phyloP scores from a whole-genome alignment of 192 early-diverging fungal genomes.

The Mortierella hygrophila region DNA sequence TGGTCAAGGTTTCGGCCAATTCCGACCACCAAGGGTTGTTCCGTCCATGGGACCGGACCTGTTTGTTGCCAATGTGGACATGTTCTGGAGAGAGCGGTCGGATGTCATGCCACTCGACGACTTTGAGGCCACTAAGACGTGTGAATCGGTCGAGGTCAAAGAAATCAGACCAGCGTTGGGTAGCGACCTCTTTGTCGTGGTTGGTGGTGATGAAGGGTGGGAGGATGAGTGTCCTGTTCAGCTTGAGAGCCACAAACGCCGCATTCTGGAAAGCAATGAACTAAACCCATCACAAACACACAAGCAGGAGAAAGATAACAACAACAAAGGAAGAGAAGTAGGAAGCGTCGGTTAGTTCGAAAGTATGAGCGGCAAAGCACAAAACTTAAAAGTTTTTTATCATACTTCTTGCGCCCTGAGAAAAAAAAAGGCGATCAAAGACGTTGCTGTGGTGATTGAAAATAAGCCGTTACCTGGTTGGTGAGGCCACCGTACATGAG shows the following conservation, averaged over 20 bases:
- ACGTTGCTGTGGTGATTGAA: background rate
- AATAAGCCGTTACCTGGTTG: constrained; percentile 30
- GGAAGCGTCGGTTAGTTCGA: background rate
- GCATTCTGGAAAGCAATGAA: constrained; percentile 50
- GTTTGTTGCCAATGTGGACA: constrained; percentile 16
- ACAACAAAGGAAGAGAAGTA: background rate
- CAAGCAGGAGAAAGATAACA: background rate
- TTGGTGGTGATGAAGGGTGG: constrained; percentile 45
- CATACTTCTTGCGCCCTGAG: background rate
- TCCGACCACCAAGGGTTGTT: constrained; percentile 15
- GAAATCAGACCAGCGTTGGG: constrained; percentile 51
- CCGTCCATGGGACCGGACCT: constrained; percentile 5
- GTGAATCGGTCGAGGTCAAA: constrained; percentile 34
- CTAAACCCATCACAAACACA: background rate
- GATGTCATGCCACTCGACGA: constrained; percentile 37
- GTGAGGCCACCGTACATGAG: constrained; percentile 47
- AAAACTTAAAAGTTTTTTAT: background rate
- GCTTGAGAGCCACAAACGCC: constrained; percentile 30
- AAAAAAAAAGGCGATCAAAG: background rate
- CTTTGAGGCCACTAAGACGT: background rate
- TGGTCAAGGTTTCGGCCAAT: constrained; percentile 35
- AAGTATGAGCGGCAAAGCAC: background rate
- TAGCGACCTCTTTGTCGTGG: constrained; percentile 28
- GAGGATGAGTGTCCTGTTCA: constrained; percentile 48
- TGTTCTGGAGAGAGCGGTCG: constrained; percentile 38